Conservation (phyloP, 2,329 filamentous ascomycete genomes). For the Madurella fahalii region DNA sequence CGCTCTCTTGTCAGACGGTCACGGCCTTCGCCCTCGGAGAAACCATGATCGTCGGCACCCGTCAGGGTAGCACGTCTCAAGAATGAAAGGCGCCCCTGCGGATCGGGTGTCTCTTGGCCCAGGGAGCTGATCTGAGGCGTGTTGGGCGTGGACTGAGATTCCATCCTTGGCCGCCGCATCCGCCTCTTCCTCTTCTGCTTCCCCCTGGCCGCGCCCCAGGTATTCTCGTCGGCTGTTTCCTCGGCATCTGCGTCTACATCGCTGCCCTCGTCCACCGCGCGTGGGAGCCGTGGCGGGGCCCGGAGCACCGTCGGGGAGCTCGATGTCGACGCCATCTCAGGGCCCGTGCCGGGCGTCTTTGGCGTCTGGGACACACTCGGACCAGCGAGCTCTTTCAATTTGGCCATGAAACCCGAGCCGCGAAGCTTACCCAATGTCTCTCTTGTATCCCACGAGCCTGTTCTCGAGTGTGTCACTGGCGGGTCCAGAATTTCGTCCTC, state of each 20-base stretch:
- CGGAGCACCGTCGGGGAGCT: slow-evolving; percentile 47
- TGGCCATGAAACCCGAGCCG: slow-evolving; percentile 68
- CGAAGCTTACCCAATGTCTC: slow-evolving; percentile 57
- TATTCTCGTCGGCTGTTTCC: slow-evolving; percentile 75
- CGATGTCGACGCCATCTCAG: slow-evolving; percentile 39
- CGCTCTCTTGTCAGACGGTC: slow-evolving; percentile 54
- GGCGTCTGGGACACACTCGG: slow-evolving; percentile 36
- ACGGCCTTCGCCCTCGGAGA: slow-evolving; percentile 73
- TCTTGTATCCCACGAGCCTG: slow-evolving; percentile 64
- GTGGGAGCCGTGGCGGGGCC: slow-evolving; percentile 31
- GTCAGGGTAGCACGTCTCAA: slow-evolving; percentile 65
- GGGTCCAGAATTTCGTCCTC: slow-evolving; percentile 48
- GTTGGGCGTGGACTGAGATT: slow-evolving; percentile 61
- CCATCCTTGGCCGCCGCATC: slow-evolving; percentile 50
- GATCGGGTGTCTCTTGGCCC: slow-evolving; percentile 39
- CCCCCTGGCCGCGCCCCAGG: slow-evolving; percentile 43
- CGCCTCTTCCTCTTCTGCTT: slow-evolving; percentile 60
- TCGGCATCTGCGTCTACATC: slow-evolving; percentile 78
- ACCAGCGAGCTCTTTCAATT: slow-evolving; percentile 69
- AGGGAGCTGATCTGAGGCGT: slow-evolving; percentile 51
- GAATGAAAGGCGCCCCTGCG: slow-evolving; percentile 46
- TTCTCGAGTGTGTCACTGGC: slow-evolving; percentile 50
- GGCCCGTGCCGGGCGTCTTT: slow-evolving; percentile 12
- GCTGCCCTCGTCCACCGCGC: slow-evolving; percentile 53
- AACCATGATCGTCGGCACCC: slow-evolving; percentile 55